Percentiles rank a stretch among this genome's conserved stretches.
Conservation (phyloP, 768 basidiomycete species). For the Suillus decipiens region DNA sequence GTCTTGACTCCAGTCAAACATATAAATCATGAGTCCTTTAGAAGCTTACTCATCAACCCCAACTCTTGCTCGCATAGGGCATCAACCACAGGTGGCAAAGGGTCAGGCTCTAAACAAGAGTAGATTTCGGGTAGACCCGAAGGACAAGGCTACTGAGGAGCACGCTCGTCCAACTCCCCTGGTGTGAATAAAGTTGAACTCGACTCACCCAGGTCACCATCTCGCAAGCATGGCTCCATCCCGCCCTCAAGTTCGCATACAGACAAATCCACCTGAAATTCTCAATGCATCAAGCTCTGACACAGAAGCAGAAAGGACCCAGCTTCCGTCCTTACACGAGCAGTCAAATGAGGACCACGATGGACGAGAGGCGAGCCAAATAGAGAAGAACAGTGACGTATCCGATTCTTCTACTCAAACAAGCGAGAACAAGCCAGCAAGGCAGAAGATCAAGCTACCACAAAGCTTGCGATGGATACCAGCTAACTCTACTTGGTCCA, state of each 20-base stretch:
- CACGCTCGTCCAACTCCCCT: too few relatives aligned
- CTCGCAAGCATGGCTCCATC: not conserved
- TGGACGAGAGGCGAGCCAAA: not conserved
- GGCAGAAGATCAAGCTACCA: conserved; percentile 26
- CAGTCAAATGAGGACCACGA: not conserved
- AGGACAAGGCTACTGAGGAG: too few relatives aligned
- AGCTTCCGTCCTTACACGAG: not conserved
- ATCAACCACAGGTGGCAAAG: too few relatives aligned
- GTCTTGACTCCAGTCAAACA: too few relatives aligned
- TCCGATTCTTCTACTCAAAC: not conserved
- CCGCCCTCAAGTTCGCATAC: conserved; percentile 7
- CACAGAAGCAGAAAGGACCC: not conserved
- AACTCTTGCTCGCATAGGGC: too few relatives aligned
- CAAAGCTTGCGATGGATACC: conserved; percentile 53
- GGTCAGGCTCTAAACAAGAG: too few relatives aligned
- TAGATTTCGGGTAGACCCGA: too few relatives aligned
- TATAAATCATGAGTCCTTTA: too few relatives aligned
- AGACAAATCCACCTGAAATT: not conserved
- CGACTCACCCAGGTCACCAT: too few relatives aligned
- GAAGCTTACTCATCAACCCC: too few relatives aligned
- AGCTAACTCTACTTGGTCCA: conserved; percentile 56
- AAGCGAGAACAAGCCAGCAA: not conserved
- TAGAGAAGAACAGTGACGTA: not conserved
- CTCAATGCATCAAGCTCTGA: too few relatives aligned
- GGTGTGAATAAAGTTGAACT: too few relatives aligned